A percentile compares a stretch with the other conserved stretches of the same genome.
phyloP scores from a whole-genome alignment of 768 basidiomycete genomes.

The Serendipita vermifera region DNA sequence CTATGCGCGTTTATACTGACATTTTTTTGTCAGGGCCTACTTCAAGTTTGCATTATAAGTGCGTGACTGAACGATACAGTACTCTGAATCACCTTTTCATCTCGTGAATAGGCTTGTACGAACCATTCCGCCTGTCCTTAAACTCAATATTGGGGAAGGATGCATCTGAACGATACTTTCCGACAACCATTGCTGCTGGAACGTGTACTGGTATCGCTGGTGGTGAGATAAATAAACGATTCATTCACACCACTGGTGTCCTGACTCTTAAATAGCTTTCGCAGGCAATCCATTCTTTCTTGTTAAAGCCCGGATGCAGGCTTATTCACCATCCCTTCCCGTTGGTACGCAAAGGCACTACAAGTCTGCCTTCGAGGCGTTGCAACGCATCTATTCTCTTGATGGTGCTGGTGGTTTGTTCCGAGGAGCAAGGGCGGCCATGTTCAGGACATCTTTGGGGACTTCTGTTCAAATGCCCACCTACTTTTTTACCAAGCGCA shows the following conservation, averaged over 20 bases:
- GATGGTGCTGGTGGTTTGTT: conserved; percentile 72
- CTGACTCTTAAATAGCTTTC: conserved; percentile 32
- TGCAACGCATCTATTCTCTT: conserved; percentile 60
- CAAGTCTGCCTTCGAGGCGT: conserved; percentile 67
- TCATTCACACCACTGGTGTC: not conserved
- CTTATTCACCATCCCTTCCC: conserved; percentile 87
- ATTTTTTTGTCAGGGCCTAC: conserved; percentile 46
- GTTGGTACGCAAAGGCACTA: conserved; percentile 93
- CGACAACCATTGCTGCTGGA: conserved; percentile 75
- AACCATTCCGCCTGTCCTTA: conserved; percentile 63
- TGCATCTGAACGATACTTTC: conserved; percentile 49
- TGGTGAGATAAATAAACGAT: conserved; percentile 33
- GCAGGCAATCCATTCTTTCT: conserved; percentile 86
- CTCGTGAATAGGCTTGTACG: conserved; percentile 88
- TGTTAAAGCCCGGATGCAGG: conserved; percentile 98
- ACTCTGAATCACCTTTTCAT: no score
- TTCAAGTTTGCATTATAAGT: conserved; percentile 50
- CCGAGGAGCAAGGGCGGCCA: conserved; percentile 86
- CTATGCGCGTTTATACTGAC: not conserved
- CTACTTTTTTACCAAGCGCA: conserved; percentile 85
- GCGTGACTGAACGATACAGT: not conserved
- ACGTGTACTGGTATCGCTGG: conserved; percentile 85
- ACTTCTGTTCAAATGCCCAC: conserved; percentile 89
- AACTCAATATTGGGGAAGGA: conserved; percentile 57
- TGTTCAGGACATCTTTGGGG: conserved; percentile 89